Conservation (phyloP, 352 stramenopile genomes). For the Pythium brachiatum region DNA sequence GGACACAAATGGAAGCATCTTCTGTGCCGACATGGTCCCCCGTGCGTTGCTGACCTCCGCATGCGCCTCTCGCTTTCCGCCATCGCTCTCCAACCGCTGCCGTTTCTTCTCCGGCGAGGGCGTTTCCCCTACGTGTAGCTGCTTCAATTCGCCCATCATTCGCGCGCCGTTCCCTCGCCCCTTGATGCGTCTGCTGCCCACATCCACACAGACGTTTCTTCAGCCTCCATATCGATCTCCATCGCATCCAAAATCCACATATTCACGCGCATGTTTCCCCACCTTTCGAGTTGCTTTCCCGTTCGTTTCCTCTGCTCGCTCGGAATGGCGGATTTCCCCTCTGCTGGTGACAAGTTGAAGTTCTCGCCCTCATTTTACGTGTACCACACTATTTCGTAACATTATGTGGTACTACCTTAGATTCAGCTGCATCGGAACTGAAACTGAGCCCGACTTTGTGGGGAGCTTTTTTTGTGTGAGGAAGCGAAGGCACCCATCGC, state of each 20-base stretch:
- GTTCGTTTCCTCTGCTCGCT: conserved; percentile 6
- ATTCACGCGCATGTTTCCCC: conserved; percentile 2
- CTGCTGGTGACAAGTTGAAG: conserved; percentile 23
- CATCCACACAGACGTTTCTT: not conserved
- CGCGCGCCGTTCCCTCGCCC: not conserved
- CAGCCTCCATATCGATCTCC: not conserved
- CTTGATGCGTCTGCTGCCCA: not conserved
- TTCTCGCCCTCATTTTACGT: conserved; percentile 15
- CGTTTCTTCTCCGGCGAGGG: not conserved
- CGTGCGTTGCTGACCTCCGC: not conserved
- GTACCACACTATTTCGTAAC: not conserved
- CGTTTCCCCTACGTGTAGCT: not conserved
- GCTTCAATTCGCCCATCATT: not conserved
- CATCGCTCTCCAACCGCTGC: not conserved
- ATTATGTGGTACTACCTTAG: not conserved
- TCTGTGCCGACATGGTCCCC: not conserved
- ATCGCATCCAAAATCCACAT: not conserved
- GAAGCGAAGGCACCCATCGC: not conserved
- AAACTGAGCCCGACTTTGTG: conserved; percentile 6
- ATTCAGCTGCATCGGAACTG: conserved; percentile 5
- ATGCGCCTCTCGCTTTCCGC: not conserved
- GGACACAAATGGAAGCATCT: conserved; percentile 24
- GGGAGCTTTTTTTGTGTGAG: conserved; percentile 22
- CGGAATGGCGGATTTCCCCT: too few relatives aligned
- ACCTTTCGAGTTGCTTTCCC: not conserved